Base-by-base conservation (phyloP, 768 basidiomycete species). In the Rhodotorula graminis region DNA sequence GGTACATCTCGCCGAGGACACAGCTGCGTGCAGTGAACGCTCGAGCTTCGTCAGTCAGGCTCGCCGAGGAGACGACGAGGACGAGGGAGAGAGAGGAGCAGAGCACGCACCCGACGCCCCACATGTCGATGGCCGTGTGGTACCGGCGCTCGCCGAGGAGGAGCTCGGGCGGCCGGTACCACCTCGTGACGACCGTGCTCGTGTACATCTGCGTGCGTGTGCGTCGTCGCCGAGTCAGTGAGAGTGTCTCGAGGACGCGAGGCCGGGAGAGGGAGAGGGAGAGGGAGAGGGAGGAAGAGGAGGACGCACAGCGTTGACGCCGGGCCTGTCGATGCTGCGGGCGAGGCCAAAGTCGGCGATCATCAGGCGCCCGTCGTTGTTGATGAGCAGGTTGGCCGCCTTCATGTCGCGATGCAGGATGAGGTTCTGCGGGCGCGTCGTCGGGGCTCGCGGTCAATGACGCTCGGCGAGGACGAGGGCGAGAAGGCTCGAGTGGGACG, bases 341-440 rank as follows among this genome's bases (percentile, higher is more conserved):
- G 96, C 96, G 18, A 99, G 86, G 81, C 96, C 96, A 76, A 99
- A 97, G 81, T 99, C 96, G 9, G 94, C 96, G 70, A 99, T 90
- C 77, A 88, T 88, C 25, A 98, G 84, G 31, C 85, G 84, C 9
- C 96, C 96, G 10, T 84, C 82, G 79, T 94, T 93, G 67, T 89
- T 90, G 64, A 99, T 95, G 60, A 99, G 88, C 62, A 98, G 83
- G 80, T 99, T 99, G 47, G 96, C 96, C 9, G 96, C 91, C 80
- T 99, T 99, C 90, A 99, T 94, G 78, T 99, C 96, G 58, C 96
- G 92, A 81, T 99, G 96, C 9, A 99, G 85, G 77, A 97, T 95
- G 76, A 92, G 88, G 81, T 98, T 96, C 95, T 97, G 69, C 14
- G 25, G 12, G 25, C 14, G 23, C 53, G 29, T 12, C 18, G 10